A percentile compares a stretch with the other conserved stretches of the same genome.
phyloP scores from a whole-genome alignment of 192 early-diverging fungal species.

The Linnemannia elongata region DNA sequence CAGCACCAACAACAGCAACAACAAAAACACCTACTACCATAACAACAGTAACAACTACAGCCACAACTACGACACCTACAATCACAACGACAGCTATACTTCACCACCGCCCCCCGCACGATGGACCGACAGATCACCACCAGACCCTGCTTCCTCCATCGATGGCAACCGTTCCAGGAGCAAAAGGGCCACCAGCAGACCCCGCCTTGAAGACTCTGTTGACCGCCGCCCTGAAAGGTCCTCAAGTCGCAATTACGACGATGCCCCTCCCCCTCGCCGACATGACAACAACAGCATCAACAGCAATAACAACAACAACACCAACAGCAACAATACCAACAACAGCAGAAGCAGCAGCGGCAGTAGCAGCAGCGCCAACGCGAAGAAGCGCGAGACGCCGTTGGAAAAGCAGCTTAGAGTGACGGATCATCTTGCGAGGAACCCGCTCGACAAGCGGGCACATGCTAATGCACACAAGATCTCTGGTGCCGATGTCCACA shows the following conservation, averaged over 20 bases:
- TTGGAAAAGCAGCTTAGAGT: neutral
- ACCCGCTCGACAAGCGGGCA: neutral
- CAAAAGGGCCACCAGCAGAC: neutral
- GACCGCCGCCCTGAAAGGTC: neutral
- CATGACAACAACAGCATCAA: neutral
- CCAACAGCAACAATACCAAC: neutral
- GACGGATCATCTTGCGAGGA: neutral
- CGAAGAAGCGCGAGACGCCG: neutral
- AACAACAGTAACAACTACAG: neutral
- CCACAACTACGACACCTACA: neutral
- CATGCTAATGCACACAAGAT: neutral
- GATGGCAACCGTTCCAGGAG: neutral
- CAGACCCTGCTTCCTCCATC: neutral
- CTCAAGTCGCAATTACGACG: neutral
- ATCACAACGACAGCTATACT: neutral
- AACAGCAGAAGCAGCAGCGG: neutral
- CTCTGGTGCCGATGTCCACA: neutral
- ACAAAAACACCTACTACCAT: neutral
- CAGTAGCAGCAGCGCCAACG: neutral
- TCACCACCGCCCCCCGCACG: neutral
- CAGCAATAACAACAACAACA: neutral
- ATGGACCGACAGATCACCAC: neutral
- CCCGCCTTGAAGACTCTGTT: neutral
- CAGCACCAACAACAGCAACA: neutral
- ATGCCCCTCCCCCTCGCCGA: neutral